phyloP scores from a whole-genome alignment of 2,329 filamentous ascomycete species.

The Claviceps sp. region DNA sequence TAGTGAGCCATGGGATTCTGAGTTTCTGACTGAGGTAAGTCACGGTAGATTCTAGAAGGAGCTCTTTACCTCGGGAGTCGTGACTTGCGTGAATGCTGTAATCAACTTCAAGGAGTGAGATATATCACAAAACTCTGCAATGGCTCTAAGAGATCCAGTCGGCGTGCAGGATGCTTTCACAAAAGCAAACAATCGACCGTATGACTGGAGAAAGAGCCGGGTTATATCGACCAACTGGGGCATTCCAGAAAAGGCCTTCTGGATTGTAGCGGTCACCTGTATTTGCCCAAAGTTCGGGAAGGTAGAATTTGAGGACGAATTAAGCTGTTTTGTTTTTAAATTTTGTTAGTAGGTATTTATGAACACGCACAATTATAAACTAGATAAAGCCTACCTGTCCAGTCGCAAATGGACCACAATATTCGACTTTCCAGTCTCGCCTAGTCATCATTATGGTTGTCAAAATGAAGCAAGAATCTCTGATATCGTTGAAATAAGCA shows the following conservation, averaged over 20 bases:
- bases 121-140: constrained; percentile 40
- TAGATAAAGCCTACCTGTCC: background rate
- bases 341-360: background rate
- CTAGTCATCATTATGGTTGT: constrained; percentile 29
- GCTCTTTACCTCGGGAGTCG: constrained; percentile 14
- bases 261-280: constrained; percentile 13
- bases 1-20: constrained; percentile 10
- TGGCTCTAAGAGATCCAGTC: constrained; percentile 30
- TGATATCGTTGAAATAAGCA: constrained; percentile 45
- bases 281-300: constrained; percentile 15
- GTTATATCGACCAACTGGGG: constrained; percentile 23
- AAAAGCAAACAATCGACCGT: constrained; percentile 41
- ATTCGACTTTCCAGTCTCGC: constrained; percentile 29
- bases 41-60: too few species aligned
- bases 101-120: constrained; percentile 28
- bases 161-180: constrained; percentile 26
- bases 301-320: background rate
- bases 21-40: too few species aligned
- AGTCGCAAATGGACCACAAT: constrained; percentile 8
- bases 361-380: background rate
- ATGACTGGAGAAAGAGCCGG: constrained; percentile 24
- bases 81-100: constrained; percentile 17
- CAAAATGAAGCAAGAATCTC: constrained; percentile 40
- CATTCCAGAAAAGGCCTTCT: constrained; percentile 9
- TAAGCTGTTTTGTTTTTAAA: background rate